A percentile compares a stretch with the other conserved stretches of the same genome.
phyloP scores from a whole-genome alignment of 2,329 filamentous ascomycete genomes.

The Colletotrichum sp. region DNA sequence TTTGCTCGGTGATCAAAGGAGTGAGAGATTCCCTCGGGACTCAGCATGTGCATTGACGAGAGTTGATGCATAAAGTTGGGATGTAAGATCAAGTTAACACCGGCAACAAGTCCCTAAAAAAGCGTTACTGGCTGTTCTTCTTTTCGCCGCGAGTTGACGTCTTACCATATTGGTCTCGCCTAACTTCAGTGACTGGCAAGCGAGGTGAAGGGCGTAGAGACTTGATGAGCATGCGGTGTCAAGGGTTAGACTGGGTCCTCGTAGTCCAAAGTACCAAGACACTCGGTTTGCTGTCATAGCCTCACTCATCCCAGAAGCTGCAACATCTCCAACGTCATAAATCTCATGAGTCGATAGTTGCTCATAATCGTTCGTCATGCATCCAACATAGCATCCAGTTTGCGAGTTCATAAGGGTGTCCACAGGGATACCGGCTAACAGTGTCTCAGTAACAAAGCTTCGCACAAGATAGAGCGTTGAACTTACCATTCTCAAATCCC shows the following conservation, averaged over 20 bases:
- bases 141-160: no score
- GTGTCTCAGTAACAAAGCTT: neutral
- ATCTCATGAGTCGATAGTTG: constrained; percentile 47
- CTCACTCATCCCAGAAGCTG: neutral
- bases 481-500: constrained; percentile 40
- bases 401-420: constrained; percentile 49
- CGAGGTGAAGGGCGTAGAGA: constrained; percentile 35
- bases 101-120: constrained; percentile 6
- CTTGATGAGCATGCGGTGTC: constrained; percentile 40
- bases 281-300: constrained; percentile 24
- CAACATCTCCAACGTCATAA: constrained; percentile 43
- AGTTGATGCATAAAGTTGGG: constrained; percentile 23
- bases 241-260: constrained; percentile 34
- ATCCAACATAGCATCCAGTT: constrained; percentile 56
- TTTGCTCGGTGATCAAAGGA: constrained; percentile 40
- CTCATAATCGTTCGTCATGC: constrained; percentile 52
- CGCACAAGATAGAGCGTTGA: neutral
- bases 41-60: constrained; percentile 19
- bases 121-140: neutral
- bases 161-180: constrained; percentile 29
- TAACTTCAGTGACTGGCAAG: constrained; percentile 30
- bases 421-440: constrained; percentile 48
- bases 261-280: constrained; percentile 29
- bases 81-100: constrained; percentile 12
- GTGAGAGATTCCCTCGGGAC: constrained; percentile 20